Evolutionary conservation across 805 yeast species (phyloP).

Genomic region (Starmerella tilneyi): DNA sequence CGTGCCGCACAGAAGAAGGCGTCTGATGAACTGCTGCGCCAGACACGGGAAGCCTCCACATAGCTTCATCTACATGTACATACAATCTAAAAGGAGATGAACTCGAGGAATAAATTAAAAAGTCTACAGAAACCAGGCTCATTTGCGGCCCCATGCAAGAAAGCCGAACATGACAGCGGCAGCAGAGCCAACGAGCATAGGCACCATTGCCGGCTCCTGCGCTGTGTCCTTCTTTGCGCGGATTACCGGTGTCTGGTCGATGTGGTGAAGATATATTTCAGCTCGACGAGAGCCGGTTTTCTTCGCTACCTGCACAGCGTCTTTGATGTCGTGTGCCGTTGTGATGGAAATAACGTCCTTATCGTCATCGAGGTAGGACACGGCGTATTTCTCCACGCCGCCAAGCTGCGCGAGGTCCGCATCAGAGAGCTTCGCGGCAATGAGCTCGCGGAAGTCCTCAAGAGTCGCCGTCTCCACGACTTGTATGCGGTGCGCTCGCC

Average conservation of each 20-base stretch:
- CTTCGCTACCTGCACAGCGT: constrained; percentile 54
- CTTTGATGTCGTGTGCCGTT: constrained; percentile 58
- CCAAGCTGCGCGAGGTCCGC: constrained; percentile 35
- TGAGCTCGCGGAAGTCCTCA: constrained; percentile 36
- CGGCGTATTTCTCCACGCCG: constrained; percentile 42
- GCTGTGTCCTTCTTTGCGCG: constrained; percentile 5
- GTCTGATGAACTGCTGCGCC: constrained; percentile 22
- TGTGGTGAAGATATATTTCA: constrained; percentile 62
- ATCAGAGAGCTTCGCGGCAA: constrained; percentile 34
- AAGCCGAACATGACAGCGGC: constrained; percentile 20
- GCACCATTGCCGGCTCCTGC: constrained; percentile 16
- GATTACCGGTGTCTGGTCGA: constrained; percentile 33
- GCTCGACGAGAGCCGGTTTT: constrained; percentile 47
- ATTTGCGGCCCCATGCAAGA: constrained; percentile 20
- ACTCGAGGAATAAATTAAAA: too few relatives aligned
- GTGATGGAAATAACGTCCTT: constrained; percentile 72
- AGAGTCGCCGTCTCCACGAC: constrained; percentile 50
- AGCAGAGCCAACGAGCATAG: constrained; percentile 20
- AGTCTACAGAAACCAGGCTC: background rate
- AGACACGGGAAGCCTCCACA: background rate
- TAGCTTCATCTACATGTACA: background rate
- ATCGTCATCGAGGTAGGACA: constrained; percentile 75
- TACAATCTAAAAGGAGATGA: too few relatives aligned
- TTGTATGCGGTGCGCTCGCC: constrained; percentile 64
- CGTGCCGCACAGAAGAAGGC: constrained; percentile 29